Base-by-base conservation (phyloP, 2,329 filamentous ascomycete genomes). In the Sporothrix luriei region DNA sequence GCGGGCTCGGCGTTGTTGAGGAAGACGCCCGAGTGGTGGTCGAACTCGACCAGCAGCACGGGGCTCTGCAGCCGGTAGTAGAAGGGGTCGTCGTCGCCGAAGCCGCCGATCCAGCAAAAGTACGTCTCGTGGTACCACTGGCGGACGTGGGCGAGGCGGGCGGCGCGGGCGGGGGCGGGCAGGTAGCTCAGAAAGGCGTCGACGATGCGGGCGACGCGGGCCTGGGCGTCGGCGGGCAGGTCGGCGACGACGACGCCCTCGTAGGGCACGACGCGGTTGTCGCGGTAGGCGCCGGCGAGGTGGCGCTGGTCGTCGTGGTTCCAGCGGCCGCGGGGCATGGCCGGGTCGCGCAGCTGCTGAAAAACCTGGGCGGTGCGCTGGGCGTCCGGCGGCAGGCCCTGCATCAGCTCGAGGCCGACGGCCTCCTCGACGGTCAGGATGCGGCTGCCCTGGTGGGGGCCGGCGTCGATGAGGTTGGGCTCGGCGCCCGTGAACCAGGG, bases 401-500 rank as follows among this genome's bases (percentile, higher is more conserved):
- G 89, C 90, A 93, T 93, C 1, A 93, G 82, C 72, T 82, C 75
- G n/a, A 93, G 77, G 0, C 90, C 90, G 0, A 91, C 77, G 1
- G 78, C 77, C 62, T 91, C 90, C 75, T 93, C 90, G 9, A 79
- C 80, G 51, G 89, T 82, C 46, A 93, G 79, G 69, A 93, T 91
- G 3, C 85, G 81, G 0, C 88, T 91, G 7, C 90, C 91, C 1
- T 80, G 79, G 76, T 87, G 84, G 0, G 84, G 84, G 0, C 90
- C 90, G 0, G 78, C 78, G 73, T 93, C 91, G 74, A 93, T 91
- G 48, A 88, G 75, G 74, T 94, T 93, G 0, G 91, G 91, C 78
- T 94, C 91, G 0, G 91, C 91, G 68, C 91, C 91, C 0, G 90
- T 92, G 78, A 94, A 94, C 79, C 88, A 91, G 0, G 91, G 91